A percentile compares a stretch with the other conserved stretches of the same genome.
phyloP scores from a whole-genome alignment of 73 alveolate species.

The Tetrahymena thermophila region DNA sequence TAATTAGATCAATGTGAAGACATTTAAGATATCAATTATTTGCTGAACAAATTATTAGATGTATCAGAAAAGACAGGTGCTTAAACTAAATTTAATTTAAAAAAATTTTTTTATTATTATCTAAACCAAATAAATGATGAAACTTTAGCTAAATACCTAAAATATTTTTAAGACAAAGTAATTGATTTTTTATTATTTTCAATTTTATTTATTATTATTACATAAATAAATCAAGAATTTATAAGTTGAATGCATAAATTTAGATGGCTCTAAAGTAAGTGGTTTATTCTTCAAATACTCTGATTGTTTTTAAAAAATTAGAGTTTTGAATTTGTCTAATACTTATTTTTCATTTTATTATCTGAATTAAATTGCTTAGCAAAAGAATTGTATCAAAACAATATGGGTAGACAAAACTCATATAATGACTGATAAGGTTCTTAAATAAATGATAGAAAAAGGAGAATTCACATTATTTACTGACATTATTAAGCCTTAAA shows the following conservation, averaged over 20 bases:
- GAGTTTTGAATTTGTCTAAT: neutral
- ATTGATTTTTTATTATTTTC: no score
- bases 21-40: neutral
- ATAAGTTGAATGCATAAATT: neutral
- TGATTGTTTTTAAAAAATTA: neutral
- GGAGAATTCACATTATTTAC: neutral
- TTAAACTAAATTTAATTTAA: no score
- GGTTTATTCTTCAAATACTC: neutral
- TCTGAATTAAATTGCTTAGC: neutral
- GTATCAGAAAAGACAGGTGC: neutral
- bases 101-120: no score
- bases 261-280: neutral
- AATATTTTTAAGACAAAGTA: neutral
- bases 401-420: neutral
- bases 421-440: neutral
- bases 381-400: neutral
- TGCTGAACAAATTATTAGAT: neutral
- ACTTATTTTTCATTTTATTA: neutral
- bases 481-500: neutral
- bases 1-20: neutral
- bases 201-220: no score
- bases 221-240: neutral
- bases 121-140: neutral
- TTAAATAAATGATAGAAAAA: neutral
- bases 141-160: neutral